Conservation (phyloP, 345 rosid genomes). For the Eucalyptus shirleyi region DNA sequence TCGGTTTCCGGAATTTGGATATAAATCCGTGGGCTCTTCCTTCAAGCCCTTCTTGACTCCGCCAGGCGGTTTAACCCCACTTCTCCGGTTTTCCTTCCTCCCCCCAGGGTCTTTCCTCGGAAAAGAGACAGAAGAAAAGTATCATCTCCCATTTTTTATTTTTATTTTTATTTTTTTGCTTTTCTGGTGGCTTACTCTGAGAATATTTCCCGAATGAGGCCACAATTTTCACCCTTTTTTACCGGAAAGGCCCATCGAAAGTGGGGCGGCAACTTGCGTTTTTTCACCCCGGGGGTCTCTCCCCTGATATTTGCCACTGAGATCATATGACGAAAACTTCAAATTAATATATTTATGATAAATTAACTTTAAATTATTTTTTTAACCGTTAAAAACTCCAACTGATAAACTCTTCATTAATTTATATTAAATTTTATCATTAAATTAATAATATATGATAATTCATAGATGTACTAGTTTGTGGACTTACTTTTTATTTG, state of each 20-base stretch:
- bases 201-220: neutral
- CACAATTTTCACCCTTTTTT: neutral
- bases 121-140: neutral
- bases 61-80: neutral
- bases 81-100: neutral
- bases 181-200: neutral
- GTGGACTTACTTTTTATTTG: too few species aligned
- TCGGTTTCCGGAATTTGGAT: too few species aligned
- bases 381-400: too few species aligned
- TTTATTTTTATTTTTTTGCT: neutral
- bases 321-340: rapidly evolving
- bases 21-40: neutral
- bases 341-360: too few species aligned
- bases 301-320: neutral
- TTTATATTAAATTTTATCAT: too few species aligned
- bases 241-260: neutral
- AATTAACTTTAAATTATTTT: too few species aligned
- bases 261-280: neutral
- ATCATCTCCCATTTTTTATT: neutral
- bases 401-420: rapidly evolving
- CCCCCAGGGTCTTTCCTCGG: neutral
- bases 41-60: neutral
- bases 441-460: too few species aligned
- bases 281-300: neutral
- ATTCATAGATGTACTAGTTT: rapidly evolving